A percentile compares a stretch with the other conserved stretches of the same genome.
phyloP scores from a whole-genome alignment of 257 asterid species.

The Fraxinus americana region DNA sequence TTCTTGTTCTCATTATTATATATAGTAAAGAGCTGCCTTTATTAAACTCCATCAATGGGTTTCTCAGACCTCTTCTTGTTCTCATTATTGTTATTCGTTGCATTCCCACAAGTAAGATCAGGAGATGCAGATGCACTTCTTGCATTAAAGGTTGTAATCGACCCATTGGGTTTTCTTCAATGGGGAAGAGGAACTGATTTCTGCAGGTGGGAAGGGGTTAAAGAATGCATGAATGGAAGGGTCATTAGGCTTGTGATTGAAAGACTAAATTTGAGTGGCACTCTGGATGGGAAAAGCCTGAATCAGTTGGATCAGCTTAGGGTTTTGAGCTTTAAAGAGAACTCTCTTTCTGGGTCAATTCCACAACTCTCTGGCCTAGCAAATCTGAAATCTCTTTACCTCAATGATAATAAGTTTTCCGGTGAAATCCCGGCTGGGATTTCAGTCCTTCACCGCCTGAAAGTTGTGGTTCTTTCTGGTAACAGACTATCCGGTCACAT shows the following conservation, averaged over 20 bases:
- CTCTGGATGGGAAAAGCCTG: slow-evolving; percentile 56
- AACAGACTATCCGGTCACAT: slow-evolving; percentile 63
- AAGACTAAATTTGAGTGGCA: slow-evolving; percentile 55
- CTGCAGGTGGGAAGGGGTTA: slow-evolving; percentile 83
- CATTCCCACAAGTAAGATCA: slow-evolving; percentile 44
- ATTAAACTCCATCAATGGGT: slow-evolving; percentile 30
- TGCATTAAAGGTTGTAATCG: slow-evolving; percentile 54
- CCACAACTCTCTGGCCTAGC: slow-evolving; percentile 63
- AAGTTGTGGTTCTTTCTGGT: slow-evolving; percentile 61
- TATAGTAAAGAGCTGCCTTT: slow-evolving; percentile 1
- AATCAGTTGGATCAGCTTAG: slow-evolving; percentile 80
- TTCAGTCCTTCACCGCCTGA: slow-evolving; percentile 63
- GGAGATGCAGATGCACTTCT: slow-evolving; percentile 74
- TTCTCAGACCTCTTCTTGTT: slow-evolving; percentile 26
- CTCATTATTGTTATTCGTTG: slow-evolving; percentile 25
- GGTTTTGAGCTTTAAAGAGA: slow-evolving; percentile 78
- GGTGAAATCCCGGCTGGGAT: slow-evolving; percentile 64
- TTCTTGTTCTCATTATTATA: slow-evolving; percentile 24
- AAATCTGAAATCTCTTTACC: slow-evolving; percentile 77
- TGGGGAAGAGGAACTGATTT: slow-evolving; percentile 51
- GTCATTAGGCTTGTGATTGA: slow-evolving; percentile 84
- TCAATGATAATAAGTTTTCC: slow-evolving; percentile 61
- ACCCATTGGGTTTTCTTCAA: slow-evolving; percentile 57
- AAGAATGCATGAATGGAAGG: slow-evolving; percentile 72
- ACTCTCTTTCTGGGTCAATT: slow-evolving; percentile 70